Percentiles rank a stretch among this genome's conserved stretches.
phyloP scores from a whole-genome alignment of 371 early-diverging fungal genomes.

The Apophysomyces elegans region DNA sequence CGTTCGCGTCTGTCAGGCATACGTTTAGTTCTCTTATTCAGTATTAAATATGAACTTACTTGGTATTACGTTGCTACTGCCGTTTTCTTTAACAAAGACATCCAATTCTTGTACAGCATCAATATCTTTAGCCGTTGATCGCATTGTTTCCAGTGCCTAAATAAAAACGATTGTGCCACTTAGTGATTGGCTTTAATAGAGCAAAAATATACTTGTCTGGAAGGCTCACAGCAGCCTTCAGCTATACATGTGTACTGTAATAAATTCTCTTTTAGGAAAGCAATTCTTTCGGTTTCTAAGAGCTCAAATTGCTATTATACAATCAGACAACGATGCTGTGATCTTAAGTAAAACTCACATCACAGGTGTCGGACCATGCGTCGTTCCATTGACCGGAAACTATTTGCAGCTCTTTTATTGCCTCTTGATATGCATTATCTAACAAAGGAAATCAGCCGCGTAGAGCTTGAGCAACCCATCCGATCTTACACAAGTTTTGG shows the following conservation, averaged over 20 bases:
- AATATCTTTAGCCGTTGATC: background rate
- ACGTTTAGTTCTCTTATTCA: background rate
- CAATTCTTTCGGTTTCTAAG: conserved; percentile 5
- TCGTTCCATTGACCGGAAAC: conserved; percentile 13
- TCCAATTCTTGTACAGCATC: conserved; percentile 7
- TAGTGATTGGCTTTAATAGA: background rate
- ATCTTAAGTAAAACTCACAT: background rate
- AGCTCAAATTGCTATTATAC: conserved; percentile 6
- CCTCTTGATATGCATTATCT: conserved; percentile 17
- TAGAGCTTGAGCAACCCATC: background rate
- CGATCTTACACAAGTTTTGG: background rate
- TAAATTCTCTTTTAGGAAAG: conserved; percentile 10
- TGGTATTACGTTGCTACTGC: background rate
- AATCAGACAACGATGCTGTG: too few species aligned
- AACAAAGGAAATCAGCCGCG: background rate
- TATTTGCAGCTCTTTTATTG: background rate
- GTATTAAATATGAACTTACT: background rate
- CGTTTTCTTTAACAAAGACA: background rate
- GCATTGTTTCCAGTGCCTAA: background rate
- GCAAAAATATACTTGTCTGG: background rate
- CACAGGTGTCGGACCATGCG: conserved; percentile 1
- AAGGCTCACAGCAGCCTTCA: background rate
- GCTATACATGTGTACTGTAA: background rate
- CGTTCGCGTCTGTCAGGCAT: background rate
- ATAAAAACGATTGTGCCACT: background rate